A percentile compares a stretch with the other conserved stretches of the same genome.
These are phyloP conservation scores for Torulaspora maleeae DNA, from an alignment of 805 yeast species.

Conservation along the genomic window DNA sequence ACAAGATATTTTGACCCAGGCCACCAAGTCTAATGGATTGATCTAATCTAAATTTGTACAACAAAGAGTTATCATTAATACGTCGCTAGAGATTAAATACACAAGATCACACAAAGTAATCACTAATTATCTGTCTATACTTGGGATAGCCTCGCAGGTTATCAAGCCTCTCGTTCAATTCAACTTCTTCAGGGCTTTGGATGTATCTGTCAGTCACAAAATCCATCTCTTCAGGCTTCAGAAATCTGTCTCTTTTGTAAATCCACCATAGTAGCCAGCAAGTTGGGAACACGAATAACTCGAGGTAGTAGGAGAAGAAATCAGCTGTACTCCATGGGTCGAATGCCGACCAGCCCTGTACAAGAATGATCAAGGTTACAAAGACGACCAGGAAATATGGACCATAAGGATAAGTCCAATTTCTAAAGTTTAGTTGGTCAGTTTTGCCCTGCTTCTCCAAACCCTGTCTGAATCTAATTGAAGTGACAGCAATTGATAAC, in stretches of 20 bases:
- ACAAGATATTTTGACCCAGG: too few species aligned
- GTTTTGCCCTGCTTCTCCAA: slow-evolving; percentile 42
- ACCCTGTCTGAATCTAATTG: slow-evolving; percentile 47
- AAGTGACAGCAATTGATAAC: slow-evolving; percentile 47
- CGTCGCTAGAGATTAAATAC: too few species aligned
- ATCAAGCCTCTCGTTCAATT: slow-evolving; percentile 38
- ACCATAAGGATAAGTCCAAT: slow-evolving; percentile 52
- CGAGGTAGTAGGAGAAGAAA: slow-evolving; percentile 46
- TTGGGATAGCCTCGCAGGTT: slow-evolving; percentile 43
- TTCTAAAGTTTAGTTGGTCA: slow-evolving; percentile 40
- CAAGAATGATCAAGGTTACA: slow-evolving; percentile 43
- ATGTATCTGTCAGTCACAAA: slow-evolving; percentile 48
- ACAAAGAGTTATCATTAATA: not conserved
- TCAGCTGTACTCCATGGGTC: slow-evolving; percentile 41
- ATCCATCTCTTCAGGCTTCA: slow-evolving; percentile 46
- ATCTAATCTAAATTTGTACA: too few species aligned
- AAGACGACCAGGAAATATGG: slow-evolving; percentile 44
- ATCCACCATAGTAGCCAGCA: slow-evolving; percentile 43
- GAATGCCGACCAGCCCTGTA: slow-evolving; percentile 51
- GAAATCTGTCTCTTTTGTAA: slow-evolving; percentile 40
- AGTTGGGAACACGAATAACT: slow-evolving; percentile 45
- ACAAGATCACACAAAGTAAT: slow-evolving; percentile 14
- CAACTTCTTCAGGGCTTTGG: slow-evolving; percentile 47
- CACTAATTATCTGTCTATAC: slow-evolving; percentile 31
- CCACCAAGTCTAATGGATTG: too few species aligned